Percentiles rank a stretch among this genome's conserved stretches.
phyloP scores from a whole-genome alignment of 2,329 filamentous ascomycete genomes.

The Colletotrichum zoysiae region DNA sequence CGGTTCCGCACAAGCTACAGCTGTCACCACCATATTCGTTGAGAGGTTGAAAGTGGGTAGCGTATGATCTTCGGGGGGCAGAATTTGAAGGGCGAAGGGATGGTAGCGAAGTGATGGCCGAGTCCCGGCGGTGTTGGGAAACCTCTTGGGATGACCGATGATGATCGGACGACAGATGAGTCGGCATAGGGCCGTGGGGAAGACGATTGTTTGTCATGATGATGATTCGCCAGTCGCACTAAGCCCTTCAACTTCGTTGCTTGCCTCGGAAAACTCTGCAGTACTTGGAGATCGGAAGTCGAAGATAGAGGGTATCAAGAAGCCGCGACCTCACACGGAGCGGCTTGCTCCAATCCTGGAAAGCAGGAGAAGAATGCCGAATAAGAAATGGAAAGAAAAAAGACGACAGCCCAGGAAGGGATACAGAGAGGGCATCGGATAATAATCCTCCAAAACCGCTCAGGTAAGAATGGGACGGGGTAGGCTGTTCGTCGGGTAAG shows the following conservation, averaged over 20 bases:
- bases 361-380: not conserved
- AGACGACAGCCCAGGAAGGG: not conserved
- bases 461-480: not conserved
- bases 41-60: not conserved
- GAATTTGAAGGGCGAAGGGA: slow-evolving; percentile 4
- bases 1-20: not conserved
- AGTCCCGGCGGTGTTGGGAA: not conserved
- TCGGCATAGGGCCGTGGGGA: not conserved
- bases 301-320: not conserved
- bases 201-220: slow-evolving; percentile 12
- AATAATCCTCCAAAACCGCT: not conserved
- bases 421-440: not conserved
- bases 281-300: not conserved
- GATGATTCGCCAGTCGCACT: not conserved
- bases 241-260: not conserved
- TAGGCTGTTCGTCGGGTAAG: not conserved
- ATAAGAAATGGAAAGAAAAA: not conserved
- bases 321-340: not conserved
- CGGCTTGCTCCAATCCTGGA: no score
- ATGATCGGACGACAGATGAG: not conserved
- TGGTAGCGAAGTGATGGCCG: slow-evolving; percentile 2
- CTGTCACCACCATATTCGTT: not conserved
- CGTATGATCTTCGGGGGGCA: not conserved
- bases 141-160: not conserved
- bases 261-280: not conserved